Evolutionary conservation across 208 protist genomes (phyloP).

Genomic region (Leptomonas seymouri): DNA sequence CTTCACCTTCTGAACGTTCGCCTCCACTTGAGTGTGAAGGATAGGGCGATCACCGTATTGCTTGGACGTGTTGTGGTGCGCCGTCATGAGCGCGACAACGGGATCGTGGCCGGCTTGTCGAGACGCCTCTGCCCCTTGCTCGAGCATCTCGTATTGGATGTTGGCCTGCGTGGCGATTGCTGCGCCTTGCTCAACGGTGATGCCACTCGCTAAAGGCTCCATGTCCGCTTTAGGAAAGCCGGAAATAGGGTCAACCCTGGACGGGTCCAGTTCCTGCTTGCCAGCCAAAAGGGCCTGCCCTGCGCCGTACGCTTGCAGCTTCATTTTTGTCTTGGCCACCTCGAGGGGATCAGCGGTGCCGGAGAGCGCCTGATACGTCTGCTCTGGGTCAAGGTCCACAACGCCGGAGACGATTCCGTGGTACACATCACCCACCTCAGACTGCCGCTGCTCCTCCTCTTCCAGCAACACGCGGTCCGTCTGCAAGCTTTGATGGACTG

Average conservation of each 20-base stretch:
- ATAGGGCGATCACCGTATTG: constrained; percentile 62
- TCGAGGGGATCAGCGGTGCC: constrained; percentile 84
- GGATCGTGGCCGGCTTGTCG: constrained; percentile 63
- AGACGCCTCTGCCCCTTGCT: constrained; percentile 70
- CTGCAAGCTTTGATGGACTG: constrained; percentile 79
- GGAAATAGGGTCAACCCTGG: constrained; percentile 72
- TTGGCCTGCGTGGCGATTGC: constrained; percentile 71
- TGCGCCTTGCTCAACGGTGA: constrained; percentile 86
- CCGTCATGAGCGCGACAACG: constrained; percentile 61
- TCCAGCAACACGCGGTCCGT: constrained; percentile 58
- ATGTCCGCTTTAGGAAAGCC: constrained; percentile 78
- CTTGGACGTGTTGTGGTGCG: constrained; percentile 61
- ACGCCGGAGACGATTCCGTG: constrained; percentile 78
- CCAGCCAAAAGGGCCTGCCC: constrained; percentile 52
- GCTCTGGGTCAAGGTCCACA: constrained; percentile 84
- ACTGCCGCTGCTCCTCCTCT: constrained; percentile 80
- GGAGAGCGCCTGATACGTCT: constrained; percentile 85
- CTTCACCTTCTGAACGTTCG: constrained; percentile 66
- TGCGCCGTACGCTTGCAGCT: constrained; percentile 82
- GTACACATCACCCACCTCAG: constrained; percentile 83
- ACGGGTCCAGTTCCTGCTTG: constrained; percentile 32
- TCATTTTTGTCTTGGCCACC: constrained; percentile 88
- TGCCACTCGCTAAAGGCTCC: constrained; percentile 74
- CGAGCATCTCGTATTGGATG: constrained; percentile 82
- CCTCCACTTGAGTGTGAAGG: constrained; percentile 73